Conservation (phyloP, 805 yeast genomes). For the Saturnispora galanensis region DNA sequence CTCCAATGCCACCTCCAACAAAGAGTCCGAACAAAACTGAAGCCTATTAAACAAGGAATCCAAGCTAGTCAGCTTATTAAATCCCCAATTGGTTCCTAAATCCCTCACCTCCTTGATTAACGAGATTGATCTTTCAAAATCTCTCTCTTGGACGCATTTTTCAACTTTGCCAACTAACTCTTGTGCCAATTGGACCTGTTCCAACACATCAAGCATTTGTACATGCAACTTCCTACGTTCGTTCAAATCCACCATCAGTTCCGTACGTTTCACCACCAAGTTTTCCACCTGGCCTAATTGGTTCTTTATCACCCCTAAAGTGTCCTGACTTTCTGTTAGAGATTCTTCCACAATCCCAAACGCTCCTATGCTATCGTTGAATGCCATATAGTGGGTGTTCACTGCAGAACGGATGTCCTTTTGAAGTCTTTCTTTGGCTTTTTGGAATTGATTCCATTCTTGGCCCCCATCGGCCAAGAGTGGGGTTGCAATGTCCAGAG, state of each 20-base stretch:
- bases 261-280: slow-evolving; percentile 36
- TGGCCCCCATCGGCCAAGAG: slow-evolving; percentile 80
- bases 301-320: slow-evolving; percentile 16
- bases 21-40: slow-evolving; percentile 44
- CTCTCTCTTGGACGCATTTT: slow-evolving; percentile 53
- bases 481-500: slow-evolving; percentile 76
- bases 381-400: slow-evolving; percentile 71
- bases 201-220: slow-evolving; percentile 62
- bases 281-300: slow-evolving; percentile 16
- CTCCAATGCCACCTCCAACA: slow-evolving; percentile 67
- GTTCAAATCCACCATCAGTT: slow-evolving; percentile 53
- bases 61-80: slow-evolving; percentile 53
- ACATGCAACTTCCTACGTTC: slow-evolving; percentile 51
- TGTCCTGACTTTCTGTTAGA: slow-evolving; percentile 51
- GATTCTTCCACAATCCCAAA: slow-evolving; percentile 62
- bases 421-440: slow-evolving; percentile 48
- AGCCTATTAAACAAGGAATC: slow-evolving; percentile 40
- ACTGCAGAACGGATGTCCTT: slow-evolving; percentile 58
- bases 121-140: slow-evolving; percentile 42
- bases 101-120: slow-evolving; percentile 29
- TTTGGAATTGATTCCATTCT: slow-evolving; percentile 56
- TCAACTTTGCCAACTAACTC: slow-evolving; percentile 57
- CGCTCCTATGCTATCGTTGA: slow-evolving; percentile 78
- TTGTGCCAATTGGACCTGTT: slow-evolving; percentile 52
- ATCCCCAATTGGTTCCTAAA: slow-evolving; percentile 38